These are phyloP conservation scores for Suhomyces panamericanus DNA, from an alignment of 1,139 yeast genomes.

Conservation along the genomic window DNA sequence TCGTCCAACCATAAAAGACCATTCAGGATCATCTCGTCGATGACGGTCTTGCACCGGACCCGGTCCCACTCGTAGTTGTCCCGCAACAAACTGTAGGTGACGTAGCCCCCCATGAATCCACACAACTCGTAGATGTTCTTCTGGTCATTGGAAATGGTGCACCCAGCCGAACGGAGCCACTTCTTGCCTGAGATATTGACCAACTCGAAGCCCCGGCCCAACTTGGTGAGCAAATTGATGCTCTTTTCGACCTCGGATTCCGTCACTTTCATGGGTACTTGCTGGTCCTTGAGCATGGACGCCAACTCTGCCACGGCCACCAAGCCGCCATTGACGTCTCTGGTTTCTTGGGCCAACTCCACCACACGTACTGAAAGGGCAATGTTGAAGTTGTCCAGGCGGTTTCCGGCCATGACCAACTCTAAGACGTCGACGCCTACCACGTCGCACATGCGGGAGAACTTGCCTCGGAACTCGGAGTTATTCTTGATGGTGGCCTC, in stretches of 20 bases:
- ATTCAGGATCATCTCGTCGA: slow-evolving; percentile 76
- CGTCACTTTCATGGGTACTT: slow-evolving; percentile 35
- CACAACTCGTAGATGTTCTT: slow-evolving; percentile 70
- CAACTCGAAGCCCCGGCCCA: slow-evolving; percentile 43
- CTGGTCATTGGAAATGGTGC: slow-evolving; percentile 56
- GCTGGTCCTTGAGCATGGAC: slow-evolving; percentile 26
- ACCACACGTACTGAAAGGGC: slow-evolving; percentile 72
- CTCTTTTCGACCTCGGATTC: slow-evolving; percentile 52
- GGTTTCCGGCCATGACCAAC: slow-evolving; percentile 30
- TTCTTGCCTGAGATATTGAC: slow-evolving; percentile 34
- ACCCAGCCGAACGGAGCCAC: slow-evolving; percentile 43
- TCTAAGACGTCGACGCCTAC: slow-evolving; percentile 85
- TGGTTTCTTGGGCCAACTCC: slow-evolving; percentile 70
- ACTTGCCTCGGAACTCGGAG: slow-evolving; percentile 65
- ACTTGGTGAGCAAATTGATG: slow-evolving; percentile 46
- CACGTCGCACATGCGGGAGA: slow-evolving; percentile 71
- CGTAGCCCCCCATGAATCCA: slow-evolving; percentile 64
- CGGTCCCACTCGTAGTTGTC: slow-evolving; percentile 77
- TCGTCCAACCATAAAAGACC: slow-evolving; percentile 85
- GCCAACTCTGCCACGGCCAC: slow-evolving; percentile 62
- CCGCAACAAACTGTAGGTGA: slow-evolving; percentile 57
- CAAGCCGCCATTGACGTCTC: slow-evolving; percentile 78
- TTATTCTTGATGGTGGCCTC: slow-evolving; percentile 62
- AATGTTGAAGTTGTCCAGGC: slow-evolving; percentile 52
- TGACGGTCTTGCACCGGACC: slow-evolving; percentile 58